Evolutionary conservation across 257 asterid species (phyloP).

Genomic region (Misopates orontium): DNA sequence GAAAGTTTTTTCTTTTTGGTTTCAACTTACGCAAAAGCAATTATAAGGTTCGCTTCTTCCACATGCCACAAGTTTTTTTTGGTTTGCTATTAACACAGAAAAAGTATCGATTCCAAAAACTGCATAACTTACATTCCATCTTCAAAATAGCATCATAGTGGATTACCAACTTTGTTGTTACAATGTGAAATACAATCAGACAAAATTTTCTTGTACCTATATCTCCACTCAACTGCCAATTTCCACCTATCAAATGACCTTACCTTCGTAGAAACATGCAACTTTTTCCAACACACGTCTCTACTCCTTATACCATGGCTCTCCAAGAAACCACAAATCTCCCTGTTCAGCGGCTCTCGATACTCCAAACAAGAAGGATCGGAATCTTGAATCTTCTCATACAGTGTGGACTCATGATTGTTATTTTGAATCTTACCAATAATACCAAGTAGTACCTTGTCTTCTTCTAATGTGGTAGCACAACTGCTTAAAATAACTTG

Average conservation of each 20-base stretch:
- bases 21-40: no score
- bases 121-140: no score
- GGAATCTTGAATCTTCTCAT: constrained; percentile 35
- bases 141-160: no score
- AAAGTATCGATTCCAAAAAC: no score
- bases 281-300: constrained; percentile 2
- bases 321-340: constrained; percentile 45
- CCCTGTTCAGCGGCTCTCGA: constrained; percentile 31
- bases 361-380: constrained; percentile 6
- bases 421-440: constrained; percentile 40
- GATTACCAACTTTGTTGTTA: constrained; percentile 29
- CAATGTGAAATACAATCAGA: constrained; percentile 51
- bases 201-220: constrained; percentile 54
- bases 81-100: no score
- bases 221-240: constrained; percentile 69
- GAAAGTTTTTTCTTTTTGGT: no score
- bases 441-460: constrained; percentile 40
- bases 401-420: constrained; percentile 2
- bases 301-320: constrained; percentile 24
- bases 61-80: no score
- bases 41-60: no score
- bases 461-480: constrained; percentile 58
- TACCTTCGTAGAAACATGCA: constrained; percentile 25
- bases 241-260: constrained; percentile 54
- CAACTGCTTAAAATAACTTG: constrained; percentile 38